phyloP scores from a whole-genome alignment of 768 basidiomycete species.

The Dentipellis fragilis region DNA sequence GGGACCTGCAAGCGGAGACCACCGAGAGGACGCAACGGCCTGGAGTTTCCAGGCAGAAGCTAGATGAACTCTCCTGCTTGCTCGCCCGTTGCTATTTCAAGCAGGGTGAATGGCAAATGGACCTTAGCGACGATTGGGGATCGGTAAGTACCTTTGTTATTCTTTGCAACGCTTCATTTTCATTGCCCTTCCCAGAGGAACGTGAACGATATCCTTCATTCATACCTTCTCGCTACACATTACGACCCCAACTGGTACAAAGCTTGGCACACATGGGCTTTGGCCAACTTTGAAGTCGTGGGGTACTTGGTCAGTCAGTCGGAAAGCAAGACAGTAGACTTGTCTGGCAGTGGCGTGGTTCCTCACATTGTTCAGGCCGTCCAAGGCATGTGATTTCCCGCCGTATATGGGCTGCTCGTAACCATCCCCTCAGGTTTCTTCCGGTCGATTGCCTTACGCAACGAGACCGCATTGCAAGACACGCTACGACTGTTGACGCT shows the following conservation, averaged over 20 bases:
- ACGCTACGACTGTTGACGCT: conserved; percentile 86
- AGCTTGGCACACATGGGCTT: conserved; percentile 98
- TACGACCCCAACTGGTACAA: conserved; percentile 98
- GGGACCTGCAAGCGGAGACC: conserved; percentile 60
- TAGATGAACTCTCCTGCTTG: conserved; percentile 66
- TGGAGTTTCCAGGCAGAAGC: conserved; percentile 46
- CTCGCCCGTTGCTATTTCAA: conserved; percentile 98
- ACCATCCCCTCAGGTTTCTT: conserved; percentile 62
- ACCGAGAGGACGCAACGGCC: conserved; percentile 38
- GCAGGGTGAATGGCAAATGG: conserved; percentile 88
- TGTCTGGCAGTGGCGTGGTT: conserved; percentile 55
- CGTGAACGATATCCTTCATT: conserved; percentile 71
- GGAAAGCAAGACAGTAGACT: conserved; percentile 43
- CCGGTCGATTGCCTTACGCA: conserved; percentile 84
- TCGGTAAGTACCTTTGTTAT: conserved; percentile 37
- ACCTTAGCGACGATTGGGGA: conserved; percentile 71
- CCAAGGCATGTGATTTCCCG: conserved; percentile 42
- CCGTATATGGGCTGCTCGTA: not conserved
- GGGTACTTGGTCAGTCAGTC: conserved; percentile 62
- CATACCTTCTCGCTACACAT: conserved; percentile 80
- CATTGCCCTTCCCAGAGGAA: conserved; percentile 45
- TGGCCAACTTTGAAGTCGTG: conserved; percentile 93
- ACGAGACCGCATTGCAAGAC: conserved; percentile 89
- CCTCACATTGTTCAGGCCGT: conserved; percentile 87
- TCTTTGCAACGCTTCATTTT: not conserved